Conservation (phyloP, 179 eudicot species). For the Nepenthes alata region DNA sequence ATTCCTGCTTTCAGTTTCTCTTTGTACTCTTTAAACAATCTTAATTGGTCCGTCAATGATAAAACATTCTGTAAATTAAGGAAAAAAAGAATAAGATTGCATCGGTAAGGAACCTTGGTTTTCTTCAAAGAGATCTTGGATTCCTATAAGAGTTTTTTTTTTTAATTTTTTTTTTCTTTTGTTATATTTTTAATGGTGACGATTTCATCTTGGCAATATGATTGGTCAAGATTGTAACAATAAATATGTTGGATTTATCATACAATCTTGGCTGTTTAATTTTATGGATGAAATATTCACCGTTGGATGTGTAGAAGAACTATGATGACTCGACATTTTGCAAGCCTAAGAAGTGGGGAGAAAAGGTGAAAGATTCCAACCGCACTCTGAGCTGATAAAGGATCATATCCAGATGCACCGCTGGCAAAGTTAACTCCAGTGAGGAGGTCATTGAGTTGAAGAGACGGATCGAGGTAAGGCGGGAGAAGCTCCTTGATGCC, state of each 20-base stretch:
- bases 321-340: not conserved
- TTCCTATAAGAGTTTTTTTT: too few relatives aligned
- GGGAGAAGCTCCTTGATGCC: conserved; percentile 17
- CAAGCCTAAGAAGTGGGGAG: not conserved
- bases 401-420: conserved; percentile 39
- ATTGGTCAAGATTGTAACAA: too few relatives aligned
- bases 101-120: not conserved
- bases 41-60: conserved; percentile 51
- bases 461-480: conserved; percentile 26
- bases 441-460: conserved; percentile 27
- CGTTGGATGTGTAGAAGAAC: not conserved
- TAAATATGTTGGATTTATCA: too few relatives aligned
- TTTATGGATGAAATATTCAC: too few relatives aligned
- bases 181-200: not conserved
- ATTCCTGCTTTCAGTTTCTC: conserved; percentile 36
- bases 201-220: too few relatives aligned
- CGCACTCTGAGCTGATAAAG: conserved; percentile 19
- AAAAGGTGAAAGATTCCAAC: conserved; percentile 7
- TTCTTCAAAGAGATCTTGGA: too few relatives aligned
- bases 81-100: not conserved
- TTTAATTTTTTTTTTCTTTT: not conserved
- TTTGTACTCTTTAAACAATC: conserved; percentile 51
- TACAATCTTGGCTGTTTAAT: too few relatives aligned
- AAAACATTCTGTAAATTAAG: conserved; percentile 29
- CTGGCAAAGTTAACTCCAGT: conserved; percentile 51